Evolutionary conservation across 441 rosid species (phyloP), one percentile per base, ranked within the genome.

Genomic region (Sinapis alba): DNA sequence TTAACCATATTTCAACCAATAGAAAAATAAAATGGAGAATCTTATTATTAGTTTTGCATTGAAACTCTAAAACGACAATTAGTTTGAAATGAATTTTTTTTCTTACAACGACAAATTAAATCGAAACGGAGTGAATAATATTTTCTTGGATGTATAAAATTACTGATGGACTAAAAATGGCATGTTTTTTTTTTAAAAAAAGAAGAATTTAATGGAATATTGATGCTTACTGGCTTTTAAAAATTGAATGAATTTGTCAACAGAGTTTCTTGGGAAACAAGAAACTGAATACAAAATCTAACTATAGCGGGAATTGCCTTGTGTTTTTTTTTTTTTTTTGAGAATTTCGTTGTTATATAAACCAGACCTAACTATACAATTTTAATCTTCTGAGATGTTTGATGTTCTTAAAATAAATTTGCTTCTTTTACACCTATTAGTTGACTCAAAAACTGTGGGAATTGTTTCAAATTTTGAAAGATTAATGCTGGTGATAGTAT

Each of bases 241-340:
- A 58, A 5, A 4, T 11, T 45, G 51, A 13, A 32, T 34, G 2
- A 38, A 7, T 41, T 8, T 65, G 2, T 24, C 27, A 24, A 24
- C 27, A 24, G 4, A 9, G 66, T 71, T 60, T 47, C 76, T 77
- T 71, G 50, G 20, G 54, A 57, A 7, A 4, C 69, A 77, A 58
- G 72, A 28, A 58, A 77, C 6, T 20, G 11, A 15, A 63, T 21
- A 56, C 16, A 23, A 11, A 24, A 63, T 58, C 7, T 59, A 23
- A 6, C 11, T 18, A 50, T 50, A 50, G 21, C 56, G 4, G 21
- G 21, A 50, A 50, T 50, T 16, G 3, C 19, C 20, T 67, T 60
- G 67, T 23, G n/a, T n/a, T n/a, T 41, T 32, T 50, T 24, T 24
- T 24, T 24, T 24, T 24, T 24, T 2, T 2, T 24, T 24, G 27